phyloP scores from a whole-genome alignment of 2,329 filamentous ascomycete genomes.

The Hymenotorrendiella dingleyae region DNA sequence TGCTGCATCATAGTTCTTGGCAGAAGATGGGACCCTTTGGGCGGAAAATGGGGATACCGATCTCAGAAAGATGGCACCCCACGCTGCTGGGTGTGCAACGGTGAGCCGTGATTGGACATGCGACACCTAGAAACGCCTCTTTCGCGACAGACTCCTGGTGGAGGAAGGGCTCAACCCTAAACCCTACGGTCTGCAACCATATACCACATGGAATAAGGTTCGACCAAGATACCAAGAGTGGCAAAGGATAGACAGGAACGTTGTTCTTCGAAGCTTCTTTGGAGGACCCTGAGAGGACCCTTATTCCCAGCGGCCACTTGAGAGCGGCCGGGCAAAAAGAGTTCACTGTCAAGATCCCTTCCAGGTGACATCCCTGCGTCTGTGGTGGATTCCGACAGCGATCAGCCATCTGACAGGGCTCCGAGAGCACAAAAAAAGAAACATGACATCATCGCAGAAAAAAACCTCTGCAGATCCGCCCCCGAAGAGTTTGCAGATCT shows the following conservation, averaged over 20 bases:
- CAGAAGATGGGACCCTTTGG: too few species aligned
- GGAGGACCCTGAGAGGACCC: background rate
- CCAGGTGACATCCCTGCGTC: background rate
- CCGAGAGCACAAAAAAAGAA: background rate
- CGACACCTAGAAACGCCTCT: too few species aligned
- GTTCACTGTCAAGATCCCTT: background rate
- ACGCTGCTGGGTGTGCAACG: too few species aligned
- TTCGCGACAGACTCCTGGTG: too few species aligned
- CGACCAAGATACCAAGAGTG: background rate
- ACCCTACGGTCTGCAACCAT: too few species aligned
- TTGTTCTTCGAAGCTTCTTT: background rate
- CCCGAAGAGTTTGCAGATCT: slow-evolving; percentile 6
- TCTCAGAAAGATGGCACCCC: too few species aligned
- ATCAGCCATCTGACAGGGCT: background rate
- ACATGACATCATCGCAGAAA: slow-evolving; percentile 2
- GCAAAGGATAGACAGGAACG: slow-evolving; percentile 3
- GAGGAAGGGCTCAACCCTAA: too few species aligned
- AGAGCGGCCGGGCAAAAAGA: too few species aligned
- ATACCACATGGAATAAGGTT: background rate
- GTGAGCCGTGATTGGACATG: too few species aligned
- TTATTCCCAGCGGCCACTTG: too few species aligned
- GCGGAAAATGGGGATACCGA: too few species aligned
- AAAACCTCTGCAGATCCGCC: background rate
- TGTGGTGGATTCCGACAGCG: background rate
- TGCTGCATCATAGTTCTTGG: too few species aligned